Percentiles rank a stretch among this genome's conserved stretches.
These are phyloP conservation scores for Fusarium acutatum DNA, from an alignment of 2,329 filamentous ascomycete genomes.

Conservation along the genomic window DNA sequence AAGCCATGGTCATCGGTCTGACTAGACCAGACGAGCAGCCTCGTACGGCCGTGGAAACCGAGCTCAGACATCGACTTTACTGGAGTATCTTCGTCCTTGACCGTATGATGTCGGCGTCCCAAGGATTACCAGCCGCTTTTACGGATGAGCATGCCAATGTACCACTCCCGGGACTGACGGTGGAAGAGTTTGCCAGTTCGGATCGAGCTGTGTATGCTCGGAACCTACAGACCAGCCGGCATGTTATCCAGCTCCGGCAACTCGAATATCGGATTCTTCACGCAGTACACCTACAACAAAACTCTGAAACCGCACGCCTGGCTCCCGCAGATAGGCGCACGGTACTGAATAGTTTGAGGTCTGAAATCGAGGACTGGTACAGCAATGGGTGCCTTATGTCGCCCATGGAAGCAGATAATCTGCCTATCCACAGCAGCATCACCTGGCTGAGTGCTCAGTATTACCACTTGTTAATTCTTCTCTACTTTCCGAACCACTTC, in stretches of 20 bases:
- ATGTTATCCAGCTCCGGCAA: constrained; percentile 55
- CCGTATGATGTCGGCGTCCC: constrained; percentile 54
- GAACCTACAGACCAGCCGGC: constrained; percentile 54
- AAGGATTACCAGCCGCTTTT: constrained; percentile 52
- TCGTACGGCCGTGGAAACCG: constrained; percentile 40
- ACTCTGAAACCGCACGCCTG: constrained; percentile 42
- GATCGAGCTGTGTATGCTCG: constrained; percentile 50
- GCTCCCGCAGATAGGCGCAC: constrained; percentile 45
- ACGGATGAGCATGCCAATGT: constrained; percentile 51
- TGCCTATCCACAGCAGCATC: constrained; percentile 55
- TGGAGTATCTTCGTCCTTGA: constrained; percentile 58
- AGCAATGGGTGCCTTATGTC: constrained; percentile 55
- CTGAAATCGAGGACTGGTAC: constrained; percentile 58
- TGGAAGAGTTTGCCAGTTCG: constrained; percentile 55
- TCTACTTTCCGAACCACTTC: constrained; percentile 54
- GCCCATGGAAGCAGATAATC: constrained; percentile 53
- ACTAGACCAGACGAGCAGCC: constrained; percentile 45
- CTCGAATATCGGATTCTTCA: constrained; percentile 53
- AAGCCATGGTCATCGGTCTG: constrained; percentile 51
- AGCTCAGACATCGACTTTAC: constrained; percentile 51
- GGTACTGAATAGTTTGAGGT: constrained; percentile 47
- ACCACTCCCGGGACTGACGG: constrained; percentile 53
- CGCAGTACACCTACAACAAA: constrained; percentile 47
- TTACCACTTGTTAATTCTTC: constrained; percentile 54
- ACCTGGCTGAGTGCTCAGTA: constrained; percentile 55